Conservation (phyloP, 345 rosid genomes). For the Pugionium cornutum region DNA sequence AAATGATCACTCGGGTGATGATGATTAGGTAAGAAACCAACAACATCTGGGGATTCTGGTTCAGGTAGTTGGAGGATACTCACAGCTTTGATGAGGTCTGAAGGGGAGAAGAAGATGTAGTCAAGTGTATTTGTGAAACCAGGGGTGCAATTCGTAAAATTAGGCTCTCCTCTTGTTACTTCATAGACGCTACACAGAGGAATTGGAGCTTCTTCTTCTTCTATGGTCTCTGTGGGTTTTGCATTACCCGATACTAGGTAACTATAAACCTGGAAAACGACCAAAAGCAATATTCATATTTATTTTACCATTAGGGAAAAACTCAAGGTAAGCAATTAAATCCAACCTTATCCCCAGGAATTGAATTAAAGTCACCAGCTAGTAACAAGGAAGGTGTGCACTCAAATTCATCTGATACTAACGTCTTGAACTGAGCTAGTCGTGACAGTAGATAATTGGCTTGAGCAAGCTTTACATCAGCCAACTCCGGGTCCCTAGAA, state of each 20-base stretch:
- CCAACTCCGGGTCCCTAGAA: constrained; percentile 88
- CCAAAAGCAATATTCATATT: too few relatives aligned
- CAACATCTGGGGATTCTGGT: constrained; percentile 56
- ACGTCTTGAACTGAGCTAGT: constrained; percentile 57
- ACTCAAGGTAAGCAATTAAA: not conserved
- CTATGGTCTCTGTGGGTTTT: constrained; percentile 28
- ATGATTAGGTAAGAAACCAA: constrained; percentile 71
- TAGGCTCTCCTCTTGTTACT: constrained; percentile 72
- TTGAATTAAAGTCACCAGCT: constrained; percentile 96
- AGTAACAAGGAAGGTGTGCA: constrained; percentile 63
- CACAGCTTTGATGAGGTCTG: constrained; percentile 55
- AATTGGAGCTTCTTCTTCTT: constrained; percentile 57
- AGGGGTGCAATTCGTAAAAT: constrained; percentile 90
- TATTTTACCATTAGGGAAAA: too few relatives aligned
- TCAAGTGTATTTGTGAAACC: constrained; percentile 79
- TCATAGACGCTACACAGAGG: constrained; percentile 70
- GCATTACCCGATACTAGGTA: constrained; percentile 65
- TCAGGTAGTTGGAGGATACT: constrained; percentile 70
- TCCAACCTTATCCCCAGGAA: constrained; percentile 76
- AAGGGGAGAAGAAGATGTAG: constrained; percentile 75
- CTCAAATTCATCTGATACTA: constrained; percentile 59
- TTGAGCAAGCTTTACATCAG: constrained; percentile 96
- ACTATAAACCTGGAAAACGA: constrained; percentile 66
- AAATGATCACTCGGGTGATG: constrained; percentile 94
- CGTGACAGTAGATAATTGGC: constrained; percentile 75